These are phyloP conservation scores for Asterophora parasitica DNA, from an alignment of 768 basidiomycete genomes.

Conservation along the genomic window DNA sequence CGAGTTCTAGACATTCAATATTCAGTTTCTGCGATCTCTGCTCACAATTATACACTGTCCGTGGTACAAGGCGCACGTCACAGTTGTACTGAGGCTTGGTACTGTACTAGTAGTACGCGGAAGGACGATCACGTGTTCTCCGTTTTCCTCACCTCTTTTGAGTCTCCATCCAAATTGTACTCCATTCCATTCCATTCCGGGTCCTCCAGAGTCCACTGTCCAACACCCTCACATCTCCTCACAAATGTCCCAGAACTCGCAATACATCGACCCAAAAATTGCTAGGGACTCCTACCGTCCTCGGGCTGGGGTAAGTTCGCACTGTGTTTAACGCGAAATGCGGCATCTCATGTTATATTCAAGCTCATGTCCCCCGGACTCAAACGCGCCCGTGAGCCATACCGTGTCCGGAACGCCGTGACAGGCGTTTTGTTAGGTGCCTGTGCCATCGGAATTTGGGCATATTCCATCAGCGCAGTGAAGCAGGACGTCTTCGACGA, in stretches of 20 bases:
- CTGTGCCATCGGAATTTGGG: slow-evolving; percentile 81
- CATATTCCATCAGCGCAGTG: slow-evolving; percentile 91
- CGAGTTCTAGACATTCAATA: too few relatives aligned
- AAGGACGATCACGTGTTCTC: too few relatives aligned
- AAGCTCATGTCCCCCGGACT: slow-evolving; percentile 87
- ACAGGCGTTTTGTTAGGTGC: slow-evolving; percentile 68
- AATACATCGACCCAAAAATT: slow-evolving; percentile 41
- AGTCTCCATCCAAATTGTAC: too few relatives aligned
- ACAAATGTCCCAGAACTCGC: slow-evolving; percentile 17
- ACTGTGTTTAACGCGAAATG: background rate
- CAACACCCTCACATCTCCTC: background rate
- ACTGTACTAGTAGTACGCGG: too few relatives aligned
- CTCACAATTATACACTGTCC: too few relatives aligned
- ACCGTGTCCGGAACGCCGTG: slow-evolving; percentile 70
- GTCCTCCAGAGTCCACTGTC: too few relatives aligned
- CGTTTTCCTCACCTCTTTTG: too few relatives aligned
- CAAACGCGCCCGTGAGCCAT: slow-evolving; percentile 82
- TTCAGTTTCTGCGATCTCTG: too few relatives aligned
- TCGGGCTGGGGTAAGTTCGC: slow-evolving; percentile 39
- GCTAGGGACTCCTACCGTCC: slow-evolving; percentile 49
- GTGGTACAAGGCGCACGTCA: too few relatives aligned
- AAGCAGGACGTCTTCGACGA: slow-evolving; percentile 92
- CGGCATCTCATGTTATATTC: background rate
- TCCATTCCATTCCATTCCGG: too few relatives aligned
- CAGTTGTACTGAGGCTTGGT: too few relatives aligned